A percentile compares a stretch with the other conserved stretches of the same genome.
Conservation (phyloP, 148 eudicot genomes). For the Rhododendron ferrugineum region DNA sequence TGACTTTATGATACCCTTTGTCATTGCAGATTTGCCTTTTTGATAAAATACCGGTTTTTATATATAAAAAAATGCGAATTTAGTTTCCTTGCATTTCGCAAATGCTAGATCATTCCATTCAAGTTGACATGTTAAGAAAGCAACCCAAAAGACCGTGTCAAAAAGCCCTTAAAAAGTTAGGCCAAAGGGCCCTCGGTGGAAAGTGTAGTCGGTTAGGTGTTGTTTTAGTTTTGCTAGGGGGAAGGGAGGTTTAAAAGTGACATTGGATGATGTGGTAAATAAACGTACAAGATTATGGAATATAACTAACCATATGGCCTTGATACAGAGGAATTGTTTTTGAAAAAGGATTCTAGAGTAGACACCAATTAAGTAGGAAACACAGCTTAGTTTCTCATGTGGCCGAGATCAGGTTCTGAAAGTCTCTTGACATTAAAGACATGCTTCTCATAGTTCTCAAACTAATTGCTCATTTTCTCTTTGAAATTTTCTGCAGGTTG, state of each 20-base stretch:
- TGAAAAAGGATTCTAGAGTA: not conserved
- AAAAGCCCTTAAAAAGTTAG: too few relatives aligned
- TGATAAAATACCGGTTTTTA: too few relatives aligned
- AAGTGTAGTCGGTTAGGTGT: too few relatives aligned
- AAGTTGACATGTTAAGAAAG: too few relatives aligned
- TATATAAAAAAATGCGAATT: too few relatives aligned
- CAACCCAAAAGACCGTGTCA: not conserved
- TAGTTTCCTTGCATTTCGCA: too few relatives aligned
- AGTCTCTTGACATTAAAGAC: not conserved
- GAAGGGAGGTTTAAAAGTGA: not conserved
- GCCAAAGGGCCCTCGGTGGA: not conserved
- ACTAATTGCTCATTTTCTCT: constrained; percentile 2
- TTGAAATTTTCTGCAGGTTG: constrained; percentile 40
- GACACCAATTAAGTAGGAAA: not conserved
- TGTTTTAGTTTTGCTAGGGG: not conserved
- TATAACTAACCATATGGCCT: not conserved
- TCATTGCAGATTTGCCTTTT: too few relatives aligned
- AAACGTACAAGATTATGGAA: not conserved
- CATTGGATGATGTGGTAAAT: not conserved
- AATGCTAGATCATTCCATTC: too few relatives aligned
- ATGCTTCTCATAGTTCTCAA: not conserved
- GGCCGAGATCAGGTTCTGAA: not conserved
- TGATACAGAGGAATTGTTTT: not conserved
- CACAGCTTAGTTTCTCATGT: not conserved
- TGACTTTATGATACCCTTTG: too few relatives aligned